Conservation (phyloP, 768 basidiomycete species). For the Leccinellum albellum region DNA sequence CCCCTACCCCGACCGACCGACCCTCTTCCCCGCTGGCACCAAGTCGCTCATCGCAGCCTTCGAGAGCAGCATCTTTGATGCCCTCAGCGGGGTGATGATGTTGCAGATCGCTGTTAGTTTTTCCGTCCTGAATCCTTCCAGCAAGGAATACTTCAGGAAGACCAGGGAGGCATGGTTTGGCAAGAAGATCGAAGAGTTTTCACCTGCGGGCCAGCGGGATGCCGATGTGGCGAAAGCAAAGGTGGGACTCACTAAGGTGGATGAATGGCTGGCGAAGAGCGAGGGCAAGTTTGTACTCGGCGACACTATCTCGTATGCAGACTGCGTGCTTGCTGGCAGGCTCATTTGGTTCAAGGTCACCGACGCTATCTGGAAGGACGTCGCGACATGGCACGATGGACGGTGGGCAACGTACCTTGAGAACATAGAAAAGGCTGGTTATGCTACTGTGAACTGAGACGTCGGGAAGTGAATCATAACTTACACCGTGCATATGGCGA, state of each 20-base stretch:
- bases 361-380: constrained; percentile 31
- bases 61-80: constrained; percentile 16
- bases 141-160: constrained; percentile 31
- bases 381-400: constrained; percentile 36
- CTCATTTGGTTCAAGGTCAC: constrained; percentile 34
- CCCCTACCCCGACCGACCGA: constrained; percentile 33
- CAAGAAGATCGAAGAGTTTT: constrained; percentile 35
- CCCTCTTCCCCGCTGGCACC: constrained; percentile 40
- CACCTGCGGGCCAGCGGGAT: constrained; percentile 27
- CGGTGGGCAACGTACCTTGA: constrained; percentile 35
- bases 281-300: constrained; percentile 34
- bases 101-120: constrained; percentile 14
- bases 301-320: constrained; percentile 33
- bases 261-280: constrained; percentile 28
- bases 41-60: constrained; percentile 40
- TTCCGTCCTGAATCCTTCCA: constrained; percentile 23
- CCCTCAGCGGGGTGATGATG: constrained; percentile 8
- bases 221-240: constrained; percentile 29
- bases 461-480: no score
- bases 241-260: constrained; percentile 23
- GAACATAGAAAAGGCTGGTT: constrained; percentile 28
- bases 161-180: constrained; percentile 33
- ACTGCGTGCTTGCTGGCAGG: constrained; percentile 32
- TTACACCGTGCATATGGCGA: no score
- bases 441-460: constrained; percentile 19